phyloP scores from a whole-genome alignment of 441 rosid genomes.

The Omphalea diandra region DNA sequence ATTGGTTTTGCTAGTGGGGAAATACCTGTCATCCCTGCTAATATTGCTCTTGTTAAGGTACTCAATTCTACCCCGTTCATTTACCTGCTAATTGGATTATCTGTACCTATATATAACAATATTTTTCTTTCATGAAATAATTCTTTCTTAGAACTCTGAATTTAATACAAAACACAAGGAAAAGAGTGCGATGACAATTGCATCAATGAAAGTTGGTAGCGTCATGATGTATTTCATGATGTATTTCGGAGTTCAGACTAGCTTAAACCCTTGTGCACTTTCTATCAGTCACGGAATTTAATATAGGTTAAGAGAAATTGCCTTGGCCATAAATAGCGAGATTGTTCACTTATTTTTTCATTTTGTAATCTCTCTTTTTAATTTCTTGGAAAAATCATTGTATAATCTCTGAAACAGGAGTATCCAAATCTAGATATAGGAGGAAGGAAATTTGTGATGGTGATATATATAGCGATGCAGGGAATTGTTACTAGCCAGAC shows the following conservation, averaged over 20 bases:
- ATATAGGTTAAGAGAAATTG: background rate
- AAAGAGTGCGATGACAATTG: background rate
- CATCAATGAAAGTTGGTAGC: background rate
- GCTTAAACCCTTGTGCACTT: background rate
- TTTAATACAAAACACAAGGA: background rate
- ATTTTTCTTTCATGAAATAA: background rate
- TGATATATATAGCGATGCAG: background rate
- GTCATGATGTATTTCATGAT: background rate
- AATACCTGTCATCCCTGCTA: conserved; percentile 75
- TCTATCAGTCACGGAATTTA: background rate
- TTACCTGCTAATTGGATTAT: background rate
- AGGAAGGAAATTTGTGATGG: background rate
- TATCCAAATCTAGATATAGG: background rate
- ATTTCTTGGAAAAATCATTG: too few species aligned
- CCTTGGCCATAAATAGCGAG: background rate
- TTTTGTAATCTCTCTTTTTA: too few species aligned
- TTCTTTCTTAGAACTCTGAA: background rate
- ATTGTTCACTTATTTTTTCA: background rate
- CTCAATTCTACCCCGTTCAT: conserved; percentile 10
- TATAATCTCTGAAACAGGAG: background rate
- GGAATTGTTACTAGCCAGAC: background rate
- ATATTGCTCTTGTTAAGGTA: conserved; percentile 93
- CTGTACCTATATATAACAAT: background rate
- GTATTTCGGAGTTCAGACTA: too few species aligned
- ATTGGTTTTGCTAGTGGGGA: conserved; percentile 96